phyloP scores from a whole-genome alignment of 2,329 filamentous ascomycete genomes.

The Pestalotiopsis sp. region DNA sequence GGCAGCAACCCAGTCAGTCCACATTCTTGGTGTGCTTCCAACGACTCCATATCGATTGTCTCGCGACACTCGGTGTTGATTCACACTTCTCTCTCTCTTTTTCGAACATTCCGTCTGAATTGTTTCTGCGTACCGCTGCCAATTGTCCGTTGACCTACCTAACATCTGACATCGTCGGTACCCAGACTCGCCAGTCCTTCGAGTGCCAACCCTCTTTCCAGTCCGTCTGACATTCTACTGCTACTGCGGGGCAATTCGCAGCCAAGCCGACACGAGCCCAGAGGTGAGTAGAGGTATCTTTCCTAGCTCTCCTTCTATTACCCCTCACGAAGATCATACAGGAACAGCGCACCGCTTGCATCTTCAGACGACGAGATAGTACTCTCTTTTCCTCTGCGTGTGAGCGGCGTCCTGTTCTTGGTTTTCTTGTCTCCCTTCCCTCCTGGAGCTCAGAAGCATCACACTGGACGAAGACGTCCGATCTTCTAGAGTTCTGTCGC shows the following conservation, averaged over 20 bases:
- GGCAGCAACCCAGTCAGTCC: neutral
- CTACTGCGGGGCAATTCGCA: constrained; percentile 11
- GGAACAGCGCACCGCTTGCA: constrained; percentile 12
- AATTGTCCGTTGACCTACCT: neutral
- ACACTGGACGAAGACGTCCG: constrained; percentile 13
- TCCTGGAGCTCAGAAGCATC: neutral
- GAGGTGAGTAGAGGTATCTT: constrained; percentile 18
- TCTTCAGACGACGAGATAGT: neutral
- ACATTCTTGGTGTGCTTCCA: neutral
- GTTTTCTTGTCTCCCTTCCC: neutral
- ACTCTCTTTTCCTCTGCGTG: neutral
- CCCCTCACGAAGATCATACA: constrained; percentile 29
- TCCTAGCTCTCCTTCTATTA: constrained; percentile 13
- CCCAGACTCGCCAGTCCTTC: neutral
- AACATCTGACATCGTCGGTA: neutral
- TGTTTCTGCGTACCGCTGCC: neutral
- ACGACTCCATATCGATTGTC: neutral
- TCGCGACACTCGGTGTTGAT: neutral
- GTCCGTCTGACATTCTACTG: neutral
- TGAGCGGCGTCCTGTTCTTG: neutral
- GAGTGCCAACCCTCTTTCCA: neutral
- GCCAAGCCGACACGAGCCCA: constrained; percentile 1
- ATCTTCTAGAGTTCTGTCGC: constrained; percentile 6
- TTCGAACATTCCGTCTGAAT: neutral
- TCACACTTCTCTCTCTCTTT: neutral